phyloP scores from a whole-genome alignment of 1,284 basidiomycete species.

The Fereydounia khargensis region DNA sequence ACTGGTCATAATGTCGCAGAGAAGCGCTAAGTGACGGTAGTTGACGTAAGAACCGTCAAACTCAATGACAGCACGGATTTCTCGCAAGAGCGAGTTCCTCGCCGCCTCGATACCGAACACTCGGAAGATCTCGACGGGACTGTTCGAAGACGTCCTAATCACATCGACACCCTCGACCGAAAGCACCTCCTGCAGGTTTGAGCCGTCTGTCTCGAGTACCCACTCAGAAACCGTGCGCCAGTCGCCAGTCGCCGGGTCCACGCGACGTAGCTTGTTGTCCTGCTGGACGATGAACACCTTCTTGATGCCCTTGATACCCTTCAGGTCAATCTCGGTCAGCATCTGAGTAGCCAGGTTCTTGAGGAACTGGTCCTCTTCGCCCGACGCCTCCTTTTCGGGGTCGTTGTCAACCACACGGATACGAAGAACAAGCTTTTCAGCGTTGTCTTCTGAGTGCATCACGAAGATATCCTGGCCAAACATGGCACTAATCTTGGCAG shows the following conservation, averaged over 20 bases:
- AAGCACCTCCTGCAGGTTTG: conserved; percentile 65
- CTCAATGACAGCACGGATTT: conserved; percentile 81
- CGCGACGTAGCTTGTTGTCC: conserved; percentile 66
- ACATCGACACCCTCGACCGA: conserved; percentile 93
- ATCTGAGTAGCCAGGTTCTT: conserved; percentile 94
- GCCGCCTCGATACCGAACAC: conserved; percentile 98
- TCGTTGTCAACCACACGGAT: conserved; percentile 84
- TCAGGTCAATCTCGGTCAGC: conserved; percentile 86
- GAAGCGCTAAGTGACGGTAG: conserved; percentile 89
- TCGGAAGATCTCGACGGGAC: conserved; percentile 90
- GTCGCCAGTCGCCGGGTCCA: conserved; percentile 49
- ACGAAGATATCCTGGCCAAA: conserved; percentile 97
- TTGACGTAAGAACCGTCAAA: conserved; percentile 99
- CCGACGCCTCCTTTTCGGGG: conserved; percentile 85
- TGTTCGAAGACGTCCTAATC: conserved; percentile 90
- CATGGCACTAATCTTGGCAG: conserved; percentile 85
- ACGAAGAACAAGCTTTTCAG: conserved; percentile 93
- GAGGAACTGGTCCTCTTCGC: conserved; percentile 94
- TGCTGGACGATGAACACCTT: conserved; percentile 91
- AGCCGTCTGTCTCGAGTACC: conserved; percentile 94
- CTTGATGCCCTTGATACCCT: conserved; percentile 86
- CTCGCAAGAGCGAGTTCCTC: conserved; percentile 86
- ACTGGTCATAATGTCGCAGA: conserved; percentile 98
- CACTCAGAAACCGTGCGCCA: conserved; percentile 67
- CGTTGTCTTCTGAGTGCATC: conserved; percentile 98